Evolutionary conservation across 225 moss, liverwort and hornwort species (phyloP), one percentile per base, ranked within the genome.

Genomic region (Lunularia cruciata): DNA sequence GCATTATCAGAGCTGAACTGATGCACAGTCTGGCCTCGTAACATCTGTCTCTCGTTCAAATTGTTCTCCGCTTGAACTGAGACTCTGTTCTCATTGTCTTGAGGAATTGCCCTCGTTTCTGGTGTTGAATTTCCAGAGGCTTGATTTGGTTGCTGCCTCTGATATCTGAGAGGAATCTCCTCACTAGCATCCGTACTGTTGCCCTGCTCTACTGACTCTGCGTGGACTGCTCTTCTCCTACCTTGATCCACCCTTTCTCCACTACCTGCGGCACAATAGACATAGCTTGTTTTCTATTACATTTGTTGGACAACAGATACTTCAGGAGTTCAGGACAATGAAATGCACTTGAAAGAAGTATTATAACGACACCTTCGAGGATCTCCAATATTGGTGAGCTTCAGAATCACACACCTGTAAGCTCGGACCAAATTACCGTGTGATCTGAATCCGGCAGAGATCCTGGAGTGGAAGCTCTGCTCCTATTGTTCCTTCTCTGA

Each of bases 341-440:
- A n/a, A n/a, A n/a, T n/a, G n/a, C n/a, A n/a, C n/a, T n/a, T n/a
- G n/a, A n/a, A n/a, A 38, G 5, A 61, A 15, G 13, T n/a, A 26
- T 56, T 27, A 12, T 12, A 28, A 8, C 30, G 7, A 25, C 14
- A 56, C 30, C 43, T 1, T 49, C 18, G 16, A 49, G 49, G n/a
- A n/a, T 43, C 11, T 43, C 23, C 15, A 40, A 13, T 18, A 47
- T 0, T 19, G 22, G 18, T 39, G 12, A 63, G 40, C 6, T 33
- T 4, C 1, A 60, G 36, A 23, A 36, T 6, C 25, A 79, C 63
- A 59, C 8, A 83, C 82, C 82, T 71, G 82, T 56, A 20, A 83
- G 72, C 47, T 83, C 82, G 22, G 82, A 83, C 82, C 82, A 83
- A 27, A 83, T 78, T 2, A 78, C 78, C 27, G 82, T 83, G 63